These are phyloP conservation scores for Coccomyxa sp. DNA, from an alignment of 139 green algal genomes.

Conservation along the genomic window DNA sequence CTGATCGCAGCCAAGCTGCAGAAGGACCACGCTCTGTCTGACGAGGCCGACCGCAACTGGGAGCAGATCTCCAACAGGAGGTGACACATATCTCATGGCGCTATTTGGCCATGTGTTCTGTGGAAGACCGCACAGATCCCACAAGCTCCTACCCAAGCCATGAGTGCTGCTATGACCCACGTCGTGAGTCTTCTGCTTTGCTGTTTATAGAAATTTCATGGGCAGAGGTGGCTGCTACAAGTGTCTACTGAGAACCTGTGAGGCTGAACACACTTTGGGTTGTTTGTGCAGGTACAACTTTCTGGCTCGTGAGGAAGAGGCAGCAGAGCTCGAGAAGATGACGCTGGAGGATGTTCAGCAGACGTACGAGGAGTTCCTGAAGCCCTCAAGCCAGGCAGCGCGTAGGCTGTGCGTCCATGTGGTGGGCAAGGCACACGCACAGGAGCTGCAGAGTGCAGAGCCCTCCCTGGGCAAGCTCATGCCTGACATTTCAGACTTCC, in stretches of 20 bases:
- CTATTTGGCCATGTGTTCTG: not conserved
- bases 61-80: constrained; percentile 60
- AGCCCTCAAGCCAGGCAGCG: constrained; percentile 6
- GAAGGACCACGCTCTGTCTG: constrained; percentile 59
- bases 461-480: not conserved
- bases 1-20: constrained; percentile 71
- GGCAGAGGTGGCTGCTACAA: too few relatives aligned
- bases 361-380: constrained; percentile 24
- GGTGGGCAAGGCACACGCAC: constrained; percentile 7
- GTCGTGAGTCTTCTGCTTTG: not conserved
- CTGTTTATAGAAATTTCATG: not conserved
- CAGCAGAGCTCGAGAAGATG: constrained; percentile 34
- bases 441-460: not conserved
- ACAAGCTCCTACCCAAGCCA: not conserved
- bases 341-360: constrained; percentile 24
- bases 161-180: not conserved
- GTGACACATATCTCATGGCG: constrained; percentile 13
- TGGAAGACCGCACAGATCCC: not conserved
- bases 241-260: too few relatives aligned
- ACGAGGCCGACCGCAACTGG: constrained; percentile 81
- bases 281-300: constrained; percentile 57
- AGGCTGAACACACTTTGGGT: not conserved
- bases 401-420: constrained; percentile 52
- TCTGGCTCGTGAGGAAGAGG: constrained; percentile 43
- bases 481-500: too few relatives aligned